phyloP scores from a whole-genome alignment of 2,329 filamentous ascomycete genomes.

The Claviceps arundinis region DNA sequence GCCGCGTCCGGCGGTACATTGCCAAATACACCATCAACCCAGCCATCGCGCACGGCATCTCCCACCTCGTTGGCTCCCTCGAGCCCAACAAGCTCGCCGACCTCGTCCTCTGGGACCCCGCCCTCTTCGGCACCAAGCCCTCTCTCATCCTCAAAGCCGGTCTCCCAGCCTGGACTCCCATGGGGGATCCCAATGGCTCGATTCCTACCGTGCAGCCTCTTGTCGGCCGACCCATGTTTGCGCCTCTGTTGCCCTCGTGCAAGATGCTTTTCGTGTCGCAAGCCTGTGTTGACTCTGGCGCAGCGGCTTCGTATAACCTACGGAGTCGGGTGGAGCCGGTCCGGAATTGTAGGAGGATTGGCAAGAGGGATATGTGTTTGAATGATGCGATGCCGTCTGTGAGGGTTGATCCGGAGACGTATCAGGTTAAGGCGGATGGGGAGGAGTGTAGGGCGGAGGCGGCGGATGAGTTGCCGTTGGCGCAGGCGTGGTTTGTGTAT shows the following conservation, averaged over 20 bases:
- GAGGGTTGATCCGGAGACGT: slow-evolving; percentile 83
- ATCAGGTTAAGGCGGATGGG: slow-evolving; percentile 77
- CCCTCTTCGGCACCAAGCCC: slow-evolving; percentile 81
- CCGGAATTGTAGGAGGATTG: slow-evolving; percentile 56
- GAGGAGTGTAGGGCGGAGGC: slow-evolving; percentile 61
- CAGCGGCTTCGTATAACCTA: slow-evolving; percentile 58
- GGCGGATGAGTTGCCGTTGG: slow-evolving; percentile 55
- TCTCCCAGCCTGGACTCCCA: slow-evolving; percentile 68
- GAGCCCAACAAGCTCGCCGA: slow-evolving; percentile 87
- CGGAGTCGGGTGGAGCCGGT: slow-evolving; percentile 72
- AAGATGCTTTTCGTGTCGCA: slow-evolving; percentile 76
- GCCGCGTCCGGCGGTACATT: slow-evolving; percentile 81
- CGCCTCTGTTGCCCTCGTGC: slow-evolving; percentile 53
- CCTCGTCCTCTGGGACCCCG: slow-evolving; percentile 73
- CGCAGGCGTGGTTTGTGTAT: slow-evolving; percentile 58
- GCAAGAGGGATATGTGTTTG: slow-evolving; percentile 82
- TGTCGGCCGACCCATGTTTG: slow-evolving; percentile 78
- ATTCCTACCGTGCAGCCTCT: slow-evolving; percentile 83
- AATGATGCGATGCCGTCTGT: slow-evolving; percentile 77
- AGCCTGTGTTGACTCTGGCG: slow-evolving; percentile 53
- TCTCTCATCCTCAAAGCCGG: slow-evolving; percentile 73
- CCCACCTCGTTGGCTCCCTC: slow-evolving; percentile 71
- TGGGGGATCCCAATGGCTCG: slow-evolving; percentile 74
- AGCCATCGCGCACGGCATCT: slow-evolving; percentile 80
- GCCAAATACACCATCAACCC: slow-evolving; percentile 97